Base-by-base conservation (phyloP, 306 rosid species). In the Carpinus fangiana region DNA sequence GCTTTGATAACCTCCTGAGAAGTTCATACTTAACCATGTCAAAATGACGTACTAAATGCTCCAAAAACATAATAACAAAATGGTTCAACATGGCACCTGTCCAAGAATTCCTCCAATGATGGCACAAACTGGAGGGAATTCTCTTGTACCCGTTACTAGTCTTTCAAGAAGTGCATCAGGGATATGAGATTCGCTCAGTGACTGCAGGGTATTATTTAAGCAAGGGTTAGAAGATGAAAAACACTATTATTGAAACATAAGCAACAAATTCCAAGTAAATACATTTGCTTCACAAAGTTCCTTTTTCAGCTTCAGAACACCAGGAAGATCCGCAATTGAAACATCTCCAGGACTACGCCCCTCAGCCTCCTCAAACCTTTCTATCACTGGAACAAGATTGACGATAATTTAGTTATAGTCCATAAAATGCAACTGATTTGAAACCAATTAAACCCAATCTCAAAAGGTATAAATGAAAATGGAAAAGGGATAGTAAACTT, bases 101-200 rank as follows among this genome's bases (percentile, higher is more conserved):
- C 97, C 98, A 64, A 96, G 97, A 80, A 96, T 90, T 18, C 99
- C 97, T 70, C 99, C 97, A 47, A 96, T 76, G 51, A 96, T 79
- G 70, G 98, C 97, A 83, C 98, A 91, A 82, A 96, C 97, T 0
- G 99, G 98, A n/a, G 99, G 99, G 76, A 93, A 96, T 82, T 96
- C 98, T 47, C 75, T 79, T 54, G 85, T 73, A 72, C 81, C 74
- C 2, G 90, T 65, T 48, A 91, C 89, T 89, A 91, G 73, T 84
- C 96, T 93, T 87, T 89, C 96, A 1, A 96, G 83, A 34, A 96
- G 90, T 26, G 71, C 54, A 79, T 90, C 87, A 13, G 98, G 97
- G 67, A 93, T 84, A 61, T 78, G 92, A 48, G 91, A 89, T 78
- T 93, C 97, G 65, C 78, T 83, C 74, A 96, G 71, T 45, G 96